Percentiles rank a stretch among this genome's conserved stretches.
Conservation (phyloP, 2,329 filamentous ascomycete genomes). For the Aspergillus floridensis region DNA sequence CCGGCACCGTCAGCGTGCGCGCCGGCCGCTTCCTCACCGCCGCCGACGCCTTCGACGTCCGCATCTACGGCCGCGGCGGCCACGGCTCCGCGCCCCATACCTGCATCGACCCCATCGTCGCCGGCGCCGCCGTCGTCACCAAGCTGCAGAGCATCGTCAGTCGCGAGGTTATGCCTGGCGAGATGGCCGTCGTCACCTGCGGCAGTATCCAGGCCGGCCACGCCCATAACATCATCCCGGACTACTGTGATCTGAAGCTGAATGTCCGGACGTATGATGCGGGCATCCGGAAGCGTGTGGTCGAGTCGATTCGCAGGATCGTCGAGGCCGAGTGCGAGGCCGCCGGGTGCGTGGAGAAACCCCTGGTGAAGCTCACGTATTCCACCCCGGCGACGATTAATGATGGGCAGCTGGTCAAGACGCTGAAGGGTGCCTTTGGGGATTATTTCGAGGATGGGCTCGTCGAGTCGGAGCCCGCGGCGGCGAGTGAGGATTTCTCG, state of each 20-base stretch:
- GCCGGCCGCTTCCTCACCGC: slow-evolving; percentile 36
- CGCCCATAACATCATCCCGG: slow-evolving; percentile 48
- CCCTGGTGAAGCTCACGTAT: slow-evolving; percentile 42
- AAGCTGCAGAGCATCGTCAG: slow-evolving; percentile 42
- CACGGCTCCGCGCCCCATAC: slow-evolving; percentile 46
- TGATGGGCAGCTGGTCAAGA: slow-evolving; percentile 44
- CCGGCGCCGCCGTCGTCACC: slow-evolving; percentile 44
- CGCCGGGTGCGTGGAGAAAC: slow-evolving; percentile 43
- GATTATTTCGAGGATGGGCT: slow-evolving; percentile 46
- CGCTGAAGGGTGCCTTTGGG: slow-evolving; percentile 46
- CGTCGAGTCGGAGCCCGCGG: slow-evolving; percentile 40
- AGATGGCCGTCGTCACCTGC: slow-evolving; percentile 47
- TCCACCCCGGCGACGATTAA: slow-evolving; percentile 54
- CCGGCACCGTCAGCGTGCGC: slow-evolving; percentile 35
- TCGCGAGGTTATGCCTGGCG: slow-evolving; percentile 39
- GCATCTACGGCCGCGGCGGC: slow-evolving; percentile 43
- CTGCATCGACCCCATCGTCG: slow-evolving; percentile 49
- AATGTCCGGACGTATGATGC: slow-evolving; percentile 40
- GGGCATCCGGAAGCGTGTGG: slow-evolving; percentile 34
- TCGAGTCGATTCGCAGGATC: slow-evolving; percentile 41
- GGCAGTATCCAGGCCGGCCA: slow-evolving; percentile 45
- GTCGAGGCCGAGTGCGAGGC: slow-evolving; percentile 56
- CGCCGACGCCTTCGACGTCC: slow-evolving; percentile 38
- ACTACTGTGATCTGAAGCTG: slow-evolving; percentile 42
- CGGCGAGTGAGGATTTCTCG: slow-evolving; percentile 58